These are phyloP conservation scores for Apiospora koreana DNA, from an alignment of 2,329 filamentous ascomycete genomes.

Conservation along the genomic window DNA sequence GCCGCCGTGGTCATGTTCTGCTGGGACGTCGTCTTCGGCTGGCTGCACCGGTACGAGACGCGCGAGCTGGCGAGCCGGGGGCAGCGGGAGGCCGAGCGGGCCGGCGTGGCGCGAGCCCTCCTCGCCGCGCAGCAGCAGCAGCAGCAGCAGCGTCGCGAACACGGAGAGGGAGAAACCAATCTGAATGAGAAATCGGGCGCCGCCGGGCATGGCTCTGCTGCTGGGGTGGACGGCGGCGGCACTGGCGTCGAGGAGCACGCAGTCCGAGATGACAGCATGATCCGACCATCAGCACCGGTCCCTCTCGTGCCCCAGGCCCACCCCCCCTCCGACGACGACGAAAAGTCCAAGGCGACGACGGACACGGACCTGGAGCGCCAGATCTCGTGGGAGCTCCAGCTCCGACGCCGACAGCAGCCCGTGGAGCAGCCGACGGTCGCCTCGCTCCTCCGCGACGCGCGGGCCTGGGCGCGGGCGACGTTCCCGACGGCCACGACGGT, in stretches of 20 bases:
- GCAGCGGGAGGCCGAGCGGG: constrained; percentile 44
- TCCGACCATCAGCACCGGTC: background rate
- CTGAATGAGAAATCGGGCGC: background rate
- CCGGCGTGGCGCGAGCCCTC: background rate
- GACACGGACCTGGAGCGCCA: constrained; percentile 18
- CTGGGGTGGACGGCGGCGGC: background rate
- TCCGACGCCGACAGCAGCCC: background rate
- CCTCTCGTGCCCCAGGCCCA: background rate
- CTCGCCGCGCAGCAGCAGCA: background rate
- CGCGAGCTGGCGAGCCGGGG: constrained; percentile 61
- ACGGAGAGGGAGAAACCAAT: too few relatives aligned
- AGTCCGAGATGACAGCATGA: background rate
- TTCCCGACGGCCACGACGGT: constrained; percentile 71
- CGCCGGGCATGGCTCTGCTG: background rate
- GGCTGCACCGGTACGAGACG: constrained; percentile 63
- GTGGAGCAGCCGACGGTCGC: constrained; percentile 47
- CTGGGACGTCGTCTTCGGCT: constrained; percentile 67
- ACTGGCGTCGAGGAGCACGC: background rate
- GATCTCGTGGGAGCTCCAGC: constrained; percentile 6
- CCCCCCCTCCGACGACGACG: background rate
- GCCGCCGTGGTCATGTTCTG: constrained; percentile 68
- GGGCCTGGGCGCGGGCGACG: constrained; percentile 66
- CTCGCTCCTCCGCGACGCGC: constrained; percentile 46
- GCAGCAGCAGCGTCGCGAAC: background rate
- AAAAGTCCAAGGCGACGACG: background rate